Percentiles rank a stretch among this genome's conserved stretches.
These are phyloP conservation scores for Fistulinella cinereoalba DNA, from an alignment of 1,284 basidiomycete genomes.

Conservation along the genomic window DNA sequence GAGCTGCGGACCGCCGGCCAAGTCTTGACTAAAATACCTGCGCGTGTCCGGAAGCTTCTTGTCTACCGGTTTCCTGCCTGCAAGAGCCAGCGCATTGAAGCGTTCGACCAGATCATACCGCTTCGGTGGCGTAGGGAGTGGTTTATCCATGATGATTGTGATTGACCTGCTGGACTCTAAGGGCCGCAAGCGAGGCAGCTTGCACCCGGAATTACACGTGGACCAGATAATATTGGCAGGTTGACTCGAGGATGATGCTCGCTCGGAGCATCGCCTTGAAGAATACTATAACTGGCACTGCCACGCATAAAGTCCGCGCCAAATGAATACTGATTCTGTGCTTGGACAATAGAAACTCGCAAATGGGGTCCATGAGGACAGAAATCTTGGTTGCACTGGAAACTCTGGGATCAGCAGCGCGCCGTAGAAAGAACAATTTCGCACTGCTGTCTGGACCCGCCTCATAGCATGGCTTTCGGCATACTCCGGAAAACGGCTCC, in stretches of 20 bases:
- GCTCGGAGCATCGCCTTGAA: constrained; percentile 9
- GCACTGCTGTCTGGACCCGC: too few relatives aligned
- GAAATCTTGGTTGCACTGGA: too few relatives aligned
- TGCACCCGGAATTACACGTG: constrained; percentile 5
- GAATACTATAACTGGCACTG: not conserved
- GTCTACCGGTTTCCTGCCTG: constrained; percentile 14
- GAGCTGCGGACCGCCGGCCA: constrained; percentile 29
- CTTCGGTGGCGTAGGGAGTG: constrained; percentile 16
- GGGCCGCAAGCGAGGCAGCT: constrained; percentile 16
- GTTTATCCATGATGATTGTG: constrained; percentile 23
- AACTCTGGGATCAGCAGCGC: too few relatives aligned
- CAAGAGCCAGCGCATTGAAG: constrained; percentile 39
- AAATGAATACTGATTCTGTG: too few relatives aligned
- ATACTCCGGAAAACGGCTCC: too few relatives aligned
- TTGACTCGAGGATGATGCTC: constrained; percentile 12
- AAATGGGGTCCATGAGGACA: too few relatives aligned
- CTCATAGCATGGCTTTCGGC: too few relatives aligned
- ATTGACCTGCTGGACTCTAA: constrained; percentile 3
- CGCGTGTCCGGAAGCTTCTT: constrained; percentile 19
- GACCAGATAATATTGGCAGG: constrained; percentile 13
- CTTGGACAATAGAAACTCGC: too few relatives aligned
- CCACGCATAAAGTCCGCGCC: constrained; percentile 1
- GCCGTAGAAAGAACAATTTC: too few relatives aligned
- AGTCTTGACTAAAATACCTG: constrained; percentile 4
- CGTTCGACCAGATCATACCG: constrained; percentile 35